Base-by-base conservation (phyloP, 176 grass and related monocot genomes). In the Bromus sterilis region DNA sequence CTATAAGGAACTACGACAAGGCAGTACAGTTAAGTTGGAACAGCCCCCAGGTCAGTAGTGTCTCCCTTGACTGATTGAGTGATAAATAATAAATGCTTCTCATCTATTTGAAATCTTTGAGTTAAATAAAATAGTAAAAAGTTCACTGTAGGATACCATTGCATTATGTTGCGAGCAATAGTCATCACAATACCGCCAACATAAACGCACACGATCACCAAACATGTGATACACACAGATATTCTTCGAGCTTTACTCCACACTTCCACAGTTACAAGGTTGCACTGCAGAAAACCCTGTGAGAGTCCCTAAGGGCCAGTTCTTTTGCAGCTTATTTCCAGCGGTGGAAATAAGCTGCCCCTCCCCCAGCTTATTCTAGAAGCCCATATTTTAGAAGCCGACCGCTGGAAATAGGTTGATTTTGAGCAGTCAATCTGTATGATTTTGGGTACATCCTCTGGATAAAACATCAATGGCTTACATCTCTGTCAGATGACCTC, bases 21-120 rank as follows among this genome's bases (percentile, higher is more conserved):
- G 92, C 92, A 63, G 92, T 94, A 68, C 80, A 91, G 36, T 90
- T 94, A 39, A 91, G 89, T 56, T 94, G 89, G 92, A 94, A 91
- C 66, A 94, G 89, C 33, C 92, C 92, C 32, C 92, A 94, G 92
- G 92, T 94, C 23, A 81, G 83, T 20, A 61, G 51, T 2, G 23
- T 21, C 37, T 74, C 39, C 23, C 16, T 26, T 48, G 28, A 59
- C 39, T 63, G 67, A 72, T 83, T 83, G 24, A 49, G 29, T 26
- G 71, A 5, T 21, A 83, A 7, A 75, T 63, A 37, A 53, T 35
- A 29, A 83, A 36, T 37, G 31, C 15, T 41, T 9, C 23, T 64
- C 20, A 2, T 64, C 26, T 31, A 37, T 83, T 81, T 83, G 31
- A 75, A 20, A n/a, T 75, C 2, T 44, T 61, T 28, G 21, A 63